phyloP scores from a whole-genome alignment of 306 rosid genomes.

The Pueraria montana region DNA sequence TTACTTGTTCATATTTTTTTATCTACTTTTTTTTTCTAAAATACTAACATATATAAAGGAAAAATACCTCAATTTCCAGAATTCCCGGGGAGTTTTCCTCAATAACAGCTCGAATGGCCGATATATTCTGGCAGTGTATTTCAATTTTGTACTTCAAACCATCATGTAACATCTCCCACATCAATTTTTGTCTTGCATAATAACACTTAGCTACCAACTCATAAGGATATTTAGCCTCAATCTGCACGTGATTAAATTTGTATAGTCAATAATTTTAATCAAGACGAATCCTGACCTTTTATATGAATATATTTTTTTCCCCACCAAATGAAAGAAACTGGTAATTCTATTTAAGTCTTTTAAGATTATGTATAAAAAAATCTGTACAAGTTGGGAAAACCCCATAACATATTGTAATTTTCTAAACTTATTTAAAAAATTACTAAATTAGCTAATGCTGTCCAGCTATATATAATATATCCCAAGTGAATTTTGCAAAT shows the following conservation, averaged over 20 bases:
- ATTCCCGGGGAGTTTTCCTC: slow-evolving; percentile 52
- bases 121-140: slow-evolving; percentile 56
- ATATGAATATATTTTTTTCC: no score
- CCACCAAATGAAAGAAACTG: no score
- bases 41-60: neutral
- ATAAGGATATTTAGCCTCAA: slow-evolving; percentile 40
- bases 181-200: slow-evolving; percentile 61
- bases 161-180: slow-evolving; percentile 67
- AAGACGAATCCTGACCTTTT: neutral
- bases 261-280: neutral
- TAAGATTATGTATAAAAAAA: neutral
- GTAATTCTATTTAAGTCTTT: no score
- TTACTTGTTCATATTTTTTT: no score
- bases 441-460: neutral
- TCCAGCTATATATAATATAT: neutral
- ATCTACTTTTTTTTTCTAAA: neutral
- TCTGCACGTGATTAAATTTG: slow-evolving; percentile 47
- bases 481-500: neutral
- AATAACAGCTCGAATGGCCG: slow-evolving; percentile 54
- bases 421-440: neutral
- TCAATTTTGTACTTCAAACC: slow-evolving; percentile 68
- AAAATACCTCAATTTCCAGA: slow-evolving; percentile 57
- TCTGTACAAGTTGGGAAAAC: neutral
- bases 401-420: no score
- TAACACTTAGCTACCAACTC: slow-evolving; percentile 70